A percentile compares a stretch with the other conserved stretches of the same genome.
phyloP scores from a whole-genome alignment of 352 stramenopile genomes.

The Halophytophthora batemanensis region DNA sequence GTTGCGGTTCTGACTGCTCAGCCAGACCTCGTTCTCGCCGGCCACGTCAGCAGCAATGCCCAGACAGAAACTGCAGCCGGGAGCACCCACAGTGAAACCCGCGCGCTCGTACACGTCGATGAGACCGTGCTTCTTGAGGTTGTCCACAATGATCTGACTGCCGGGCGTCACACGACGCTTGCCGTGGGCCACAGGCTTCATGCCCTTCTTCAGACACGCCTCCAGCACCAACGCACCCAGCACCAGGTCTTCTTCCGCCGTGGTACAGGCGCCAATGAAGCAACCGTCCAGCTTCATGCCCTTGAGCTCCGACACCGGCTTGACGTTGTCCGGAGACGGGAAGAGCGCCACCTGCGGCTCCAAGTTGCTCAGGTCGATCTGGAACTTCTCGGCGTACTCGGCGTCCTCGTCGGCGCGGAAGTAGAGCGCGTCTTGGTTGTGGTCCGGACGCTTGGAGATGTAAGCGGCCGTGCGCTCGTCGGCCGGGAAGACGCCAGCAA shows the following conservation, averaged over 20 bases:
- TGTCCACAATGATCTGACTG: constrained; percentile 77
- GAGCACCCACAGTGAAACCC: constrained; percentile 73
- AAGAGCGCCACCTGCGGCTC: constrained; percentile 76
- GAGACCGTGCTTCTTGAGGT: constrained; percentile 71
- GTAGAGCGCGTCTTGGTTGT: constrained; percentile 81
- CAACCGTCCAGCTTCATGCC: constrained; percentile 83
- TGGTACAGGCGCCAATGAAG: constrained; percentile 85
- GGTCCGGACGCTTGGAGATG: constrained; percentile 64
- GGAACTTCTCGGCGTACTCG: constrained; percentile 67
- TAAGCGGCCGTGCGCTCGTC: constrained; percentile 78
- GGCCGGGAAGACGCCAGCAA: constrained; percentile 78
- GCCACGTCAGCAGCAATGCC: constrained; percentile 82
- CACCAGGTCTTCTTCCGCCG: constrained; percentile 77
- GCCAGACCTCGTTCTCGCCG: constrained; percentile 80
- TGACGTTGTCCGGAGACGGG: constrained; percentile 79
- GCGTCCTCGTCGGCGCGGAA: constrained; percentile 76
- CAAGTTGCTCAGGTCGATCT: constrained; percentile 71
- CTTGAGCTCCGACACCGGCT: constrained; percentile 57
- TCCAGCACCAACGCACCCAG: constrained; percentile 77
- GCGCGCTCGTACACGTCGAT: constrained; percentile 78
- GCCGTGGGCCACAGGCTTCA: constrained; percentile 52
- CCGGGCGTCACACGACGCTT: constrained; percentile 78
- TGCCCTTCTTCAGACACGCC: constrained; percentile 64
- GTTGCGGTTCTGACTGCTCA: constrained; percentile 83
- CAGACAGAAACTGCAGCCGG: constrained; percentile 79